These are phyloP conservation scores for Pelargonium fulgidum DNA, from an alignment of 441 rosid genomes.

Conservation along the genomic window DNA sequence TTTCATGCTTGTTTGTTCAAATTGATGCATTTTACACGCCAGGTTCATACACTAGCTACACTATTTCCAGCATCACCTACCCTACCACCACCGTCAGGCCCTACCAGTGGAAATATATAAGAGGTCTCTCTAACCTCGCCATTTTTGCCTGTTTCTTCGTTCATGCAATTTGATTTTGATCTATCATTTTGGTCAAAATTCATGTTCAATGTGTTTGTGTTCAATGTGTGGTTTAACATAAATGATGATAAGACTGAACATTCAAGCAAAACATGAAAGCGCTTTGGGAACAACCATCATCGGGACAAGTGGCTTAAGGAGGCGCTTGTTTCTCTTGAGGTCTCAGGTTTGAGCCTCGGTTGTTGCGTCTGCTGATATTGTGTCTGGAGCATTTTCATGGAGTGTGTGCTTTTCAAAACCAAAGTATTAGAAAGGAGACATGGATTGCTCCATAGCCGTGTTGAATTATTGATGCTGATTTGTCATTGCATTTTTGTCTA, in stretches of 20 bases:
- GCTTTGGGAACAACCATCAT: neutral
- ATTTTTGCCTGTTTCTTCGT: neutral
- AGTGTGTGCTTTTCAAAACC: neutral
- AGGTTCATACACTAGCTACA: neutral
- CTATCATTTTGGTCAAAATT: neutral
- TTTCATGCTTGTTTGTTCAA: neutral
- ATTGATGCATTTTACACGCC: neutral
- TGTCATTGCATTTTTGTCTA: no score
- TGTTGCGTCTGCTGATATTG: neutral
- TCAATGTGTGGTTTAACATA: neutral
- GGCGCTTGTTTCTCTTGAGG: no score
- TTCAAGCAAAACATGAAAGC: neutral
- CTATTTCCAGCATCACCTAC: constrained; percentile 6
- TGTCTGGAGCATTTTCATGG: neutral
- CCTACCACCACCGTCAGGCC: neutral
- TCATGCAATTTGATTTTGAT: neutral
- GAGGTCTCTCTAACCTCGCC: neutral
- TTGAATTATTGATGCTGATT: neutral
- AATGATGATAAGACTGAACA: neutral
- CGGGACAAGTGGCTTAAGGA: no score
- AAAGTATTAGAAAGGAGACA: neutral
- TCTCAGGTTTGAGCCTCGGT: no score
- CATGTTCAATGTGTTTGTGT: neutral
- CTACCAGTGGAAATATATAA: constrained; percentile 7
- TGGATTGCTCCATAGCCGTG: neutral